Conservation (phyloP, 768 basidiomycete genomes). For the Boletus sp. region DNA sequence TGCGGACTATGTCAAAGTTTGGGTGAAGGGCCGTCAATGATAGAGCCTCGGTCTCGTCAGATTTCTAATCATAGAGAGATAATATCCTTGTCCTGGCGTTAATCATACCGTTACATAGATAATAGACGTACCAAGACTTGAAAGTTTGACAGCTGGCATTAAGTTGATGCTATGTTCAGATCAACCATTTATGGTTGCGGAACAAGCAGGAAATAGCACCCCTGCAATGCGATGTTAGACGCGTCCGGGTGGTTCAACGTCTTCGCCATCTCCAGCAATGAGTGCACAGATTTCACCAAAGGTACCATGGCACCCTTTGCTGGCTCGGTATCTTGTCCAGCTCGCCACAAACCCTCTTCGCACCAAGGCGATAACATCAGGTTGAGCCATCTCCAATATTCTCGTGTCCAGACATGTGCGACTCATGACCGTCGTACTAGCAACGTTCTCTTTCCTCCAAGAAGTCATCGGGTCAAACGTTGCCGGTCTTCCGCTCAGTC, state of each 20-base stretch:
- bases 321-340: constrained; percentile 68
- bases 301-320: constrained; percentile 42
- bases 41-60: background rate
- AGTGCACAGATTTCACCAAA: constrained; percentile 28
- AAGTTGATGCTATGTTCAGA: background rate
- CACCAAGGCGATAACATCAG: constrained; percentile 78
- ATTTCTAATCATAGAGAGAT: constrained; percentile 21
- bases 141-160: no score
- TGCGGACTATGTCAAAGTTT: constrained; percentile 91
- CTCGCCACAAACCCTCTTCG: constrained; percentile 69
- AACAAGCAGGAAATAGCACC: background rate
- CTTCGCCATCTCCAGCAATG: constrained; percentile 33
- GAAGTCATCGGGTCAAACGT: constrained; percentile 77
- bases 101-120: constrained; percentile 13
- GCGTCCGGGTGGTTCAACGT: background rate
- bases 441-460: constrained; percentile 63
- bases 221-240: background rate
- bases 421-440: constrained; percentile 30
- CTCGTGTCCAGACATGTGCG: background rate
- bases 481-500: constrained; percentile 56
- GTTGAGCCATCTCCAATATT: constrained; percentile 34
- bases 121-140: background rate
- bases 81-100: constrained; percentile 19
- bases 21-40: constrained; percentile 52
- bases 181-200: background rate